A percentile compares a stretch with the other conserved stretches of the same genome.
Conservation (phyloP, 441 rosid genomes). For the Gossypium aridum region DNA sequence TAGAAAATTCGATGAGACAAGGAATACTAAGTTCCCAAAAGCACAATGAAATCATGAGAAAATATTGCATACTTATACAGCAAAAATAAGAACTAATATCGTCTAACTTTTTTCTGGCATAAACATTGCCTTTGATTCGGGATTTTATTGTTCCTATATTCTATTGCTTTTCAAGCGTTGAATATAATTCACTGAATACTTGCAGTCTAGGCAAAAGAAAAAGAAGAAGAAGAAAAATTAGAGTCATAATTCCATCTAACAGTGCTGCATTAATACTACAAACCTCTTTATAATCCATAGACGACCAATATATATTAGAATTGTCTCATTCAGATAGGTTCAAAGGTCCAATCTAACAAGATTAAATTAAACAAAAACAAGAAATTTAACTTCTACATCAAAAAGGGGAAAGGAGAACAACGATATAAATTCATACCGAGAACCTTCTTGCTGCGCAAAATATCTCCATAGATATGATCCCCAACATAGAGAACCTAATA, state of each 20-base stretch:
- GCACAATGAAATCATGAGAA: background rate
- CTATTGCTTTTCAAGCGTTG: background rate
- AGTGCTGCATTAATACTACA: background rate
- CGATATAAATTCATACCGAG: slow-evolving; percentile 56
- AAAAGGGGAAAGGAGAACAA: slow-evolving; percentile 3
- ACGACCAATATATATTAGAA: background rate
- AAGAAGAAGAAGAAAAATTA: background rate
- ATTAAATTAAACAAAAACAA: slow-evolving; percentile 3
- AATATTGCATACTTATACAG: background rate
- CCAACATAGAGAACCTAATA: slow-evolving; percentile 93
- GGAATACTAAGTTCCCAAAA: background rate
- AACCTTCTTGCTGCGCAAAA: slow-evolving; percentile 90
- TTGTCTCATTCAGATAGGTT: background rate
- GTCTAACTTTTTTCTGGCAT: background rate
- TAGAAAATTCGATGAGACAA: background rate
- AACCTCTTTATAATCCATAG: background rate
- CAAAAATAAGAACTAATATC: background rate
- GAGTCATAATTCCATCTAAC: background rate
- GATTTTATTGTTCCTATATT: background rate
- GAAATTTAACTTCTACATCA: slow-evolving; percentile 1
- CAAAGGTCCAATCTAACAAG: background rate
- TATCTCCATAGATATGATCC: slow-evolving; percentile 98
- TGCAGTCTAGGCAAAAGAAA: background rate
- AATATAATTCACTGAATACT: background rate
- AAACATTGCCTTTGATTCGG: background rate